Base-by-base conservation (phyloP, 805 yeast species). In the Yarrowia yakushimensis region DNA sequence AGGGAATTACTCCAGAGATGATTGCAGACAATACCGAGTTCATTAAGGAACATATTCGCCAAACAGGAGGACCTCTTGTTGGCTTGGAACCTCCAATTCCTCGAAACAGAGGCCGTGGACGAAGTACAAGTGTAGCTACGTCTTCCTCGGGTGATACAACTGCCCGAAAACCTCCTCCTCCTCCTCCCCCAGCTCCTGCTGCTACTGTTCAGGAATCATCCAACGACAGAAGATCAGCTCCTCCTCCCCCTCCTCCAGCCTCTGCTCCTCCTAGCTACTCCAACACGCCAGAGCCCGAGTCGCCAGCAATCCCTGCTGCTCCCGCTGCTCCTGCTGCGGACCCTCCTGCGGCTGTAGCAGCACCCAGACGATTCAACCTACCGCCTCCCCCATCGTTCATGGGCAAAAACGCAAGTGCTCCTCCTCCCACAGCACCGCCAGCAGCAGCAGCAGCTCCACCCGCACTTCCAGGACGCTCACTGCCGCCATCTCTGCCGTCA, bases 21-120 rank as follows among this genome's bases (percentile, higher is more conserved):
- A 89, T 90, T 71, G 94, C 92, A 0, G 93, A 88, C 60, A 88
- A 90, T 70, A 78, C 91, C 64, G 88, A 87, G 64, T 88, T 89
- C 71, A 88, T 90, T 70, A 90, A 88, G 72, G 86, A 85, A 61
- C 90, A 87, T 70, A 87, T 90, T 64, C 76, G 83, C 3, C 78
- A 85, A 68, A 86, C 84, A 71, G 90, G 94, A 62, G 88, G 92
- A 22, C 86, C 94, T 31, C 76, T 93, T 73, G 87, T 87, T 28
- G 96, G 96, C 0, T 74, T 87, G 25, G 96, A 89, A 70, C 96
- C 96, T 5, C 96, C 96, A 15, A 77, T 89, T 59, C 96, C 94
- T 4, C 78, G 93, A 66, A 81, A 79, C 37, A 69, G 65, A 59
- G 73, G 70, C 72, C 25, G 65, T 65, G 57, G 65, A 17, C 50